Evolutionary conservation across 179 eudicot genomes (phyloP).

Genomic region (Spinacia oleracea): DNA sequence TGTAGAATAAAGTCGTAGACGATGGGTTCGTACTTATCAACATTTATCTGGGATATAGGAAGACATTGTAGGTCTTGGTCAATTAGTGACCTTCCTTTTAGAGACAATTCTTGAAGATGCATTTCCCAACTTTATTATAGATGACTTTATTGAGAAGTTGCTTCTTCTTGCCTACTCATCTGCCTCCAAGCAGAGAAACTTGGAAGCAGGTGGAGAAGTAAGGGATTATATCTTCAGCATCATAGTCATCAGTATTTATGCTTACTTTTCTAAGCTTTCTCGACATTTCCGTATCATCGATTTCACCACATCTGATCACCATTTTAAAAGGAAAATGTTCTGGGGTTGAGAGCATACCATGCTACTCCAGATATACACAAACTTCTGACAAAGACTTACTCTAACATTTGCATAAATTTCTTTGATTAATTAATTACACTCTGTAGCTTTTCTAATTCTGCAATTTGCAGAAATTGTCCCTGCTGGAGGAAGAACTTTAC

Average conservation of each 20-base stretch:
- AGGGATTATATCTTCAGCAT: background rate
- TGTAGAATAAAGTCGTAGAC: background rate
- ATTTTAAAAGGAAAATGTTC: background rate
- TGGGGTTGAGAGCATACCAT: slow-evolving; percentile 2
- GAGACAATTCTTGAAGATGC: too few relatives aligned
- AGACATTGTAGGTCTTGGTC: background rate
- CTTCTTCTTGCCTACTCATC: background rate
- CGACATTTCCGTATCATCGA: background rate
- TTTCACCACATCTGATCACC: background rate
- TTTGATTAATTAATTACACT: background rate
- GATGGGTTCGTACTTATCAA: background rate
- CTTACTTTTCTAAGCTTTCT: background rate
- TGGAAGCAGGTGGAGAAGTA: background rate
- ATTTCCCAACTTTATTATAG: background rate
- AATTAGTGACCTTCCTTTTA: too few relatives aligned
- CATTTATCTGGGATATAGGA: background rate
- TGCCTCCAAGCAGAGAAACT: slow-evolving; percentile 7
- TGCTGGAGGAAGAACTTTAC: slow-evolving; percentile 55
- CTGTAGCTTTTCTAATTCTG: slow-evolving; percentile 5
- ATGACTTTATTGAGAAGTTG: background rate
- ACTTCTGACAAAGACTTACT: background rate
- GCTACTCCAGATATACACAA: slow-evolving; percentile 1
- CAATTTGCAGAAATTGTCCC: slow-evolving; percentile 49
- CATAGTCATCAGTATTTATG: background rate
- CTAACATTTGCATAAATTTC: background rate